Base-by-base conservation (phyloP, 371 early-diverging fungal genomes). In the Capillidium rhysosporum region DNA sequence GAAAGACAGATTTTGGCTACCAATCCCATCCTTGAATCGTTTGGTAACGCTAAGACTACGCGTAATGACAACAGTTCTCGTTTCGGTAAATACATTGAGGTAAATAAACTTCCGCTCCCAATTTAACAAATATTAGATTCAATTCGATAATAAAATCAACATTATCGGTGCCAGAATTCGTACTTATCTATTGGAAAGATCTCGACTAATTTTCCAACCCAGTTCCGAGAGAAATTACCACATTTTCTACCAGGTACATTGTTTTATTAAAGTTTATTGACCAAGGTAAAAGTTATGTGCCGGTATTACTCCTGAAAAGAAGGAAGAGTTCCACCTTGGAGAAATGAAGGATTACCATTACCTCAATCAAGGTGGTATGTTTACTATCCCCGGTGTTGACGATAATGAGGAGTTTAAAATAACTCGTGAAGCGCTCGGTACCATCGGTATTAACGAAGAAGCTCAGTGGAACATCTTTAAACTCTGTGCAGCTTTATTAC, bases 11-110 rank as follows among this genome's bases (percentile, higher is more conserved):
- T 87, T 59, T 60, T 51, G 71, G 84, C 95, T 14, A 92, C 98
- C 53, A 97, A 99, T 67, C 97, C 98, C 20, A 89, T 99, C 62
- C 82, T 98, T 72, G 99, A 98, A 77, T 87, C 96, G 21, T 99
- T 99, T 69, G 99, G 99, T 65, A 99, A 99, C 75, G 94, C 99
- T 52, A 97, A 98, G 68, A 99, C 99, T n/a, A 89, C 92, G 1
- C 75, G 96, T 65, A 99, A 99, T 69, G 92, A 98, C 68, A 98
- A 98, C 70, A 83, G 84, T 55, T 93, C 94, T 55, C 82, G 99
- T 20, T 98, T 98, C 68, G 98, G 99, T 49, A 98, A 99, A 77
- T 98, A 92, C 70, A 90, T 98, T 52, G 92, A 94, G 66, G 81
- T 73, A 59, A 54, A 10, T 38, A 1, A 7, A 52, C 2, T 52